Conservation (phyloP, 2,329 filamentous ascomycete genomes). For the Amauroascus verrucosus region DNA sequence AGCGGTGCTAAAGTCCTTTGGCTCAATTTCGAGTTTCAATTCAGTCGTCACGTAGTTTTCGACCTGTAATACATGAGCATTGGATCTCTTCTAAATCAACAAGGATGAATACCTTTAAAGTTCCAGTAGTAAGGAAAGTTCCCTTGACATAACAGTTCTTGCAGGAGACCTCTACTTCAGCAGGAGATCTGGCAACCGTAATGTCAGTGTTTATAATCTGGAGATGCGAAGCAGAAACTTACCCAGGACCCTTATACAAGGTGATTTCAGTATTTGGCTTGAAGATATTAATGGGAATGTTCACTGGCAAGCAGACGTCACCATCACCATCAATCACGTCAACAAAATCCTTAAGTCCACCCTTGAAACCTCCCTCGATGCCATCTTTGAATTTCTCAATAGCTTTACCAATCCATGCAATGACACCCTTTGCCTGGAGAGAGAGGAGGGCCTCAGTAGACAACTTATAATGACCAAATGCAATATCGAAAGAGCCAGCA, state of each 20-base stretch:
- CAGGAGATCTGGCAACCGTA: constrained; percentile 5
- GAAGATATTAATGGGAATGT: constrained; percentile 19
- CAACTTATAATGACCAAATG: constrained; percentile 18
- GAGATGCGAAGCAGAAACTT: not conserved
- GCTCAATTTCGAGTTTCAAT: constrained; percentile 17
- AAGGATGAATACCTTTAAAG: constrained; percentile 18
- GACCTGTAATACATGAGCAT: constrained; percentile 13
- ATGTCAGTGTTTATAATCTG: not conserved
- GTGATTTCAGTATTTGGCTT: constrained; percentile 15
- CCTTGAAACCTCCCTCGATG: constrained; percentile 10
- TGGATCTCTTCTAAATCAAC: not conserved
- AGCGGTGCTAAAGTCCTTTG: constrained; percentile 17
- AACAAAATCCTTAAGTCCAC: constrained; percentile 13
- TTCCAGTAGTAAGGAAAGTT: constrained; percentile 20
- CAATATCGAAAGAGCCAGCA: constrained; percentile 20
- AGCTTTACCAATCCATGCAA: constrained; percentile 11
- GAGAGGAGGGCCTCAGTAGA: not conserved
- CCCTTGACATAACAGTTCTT: constrained; percentile 22
- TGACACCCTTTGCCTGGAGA: constrained; percentile 4
- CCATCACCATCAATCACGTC: constrained; percentile 10
- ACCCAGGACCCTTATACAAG: constrained; percentile 18
- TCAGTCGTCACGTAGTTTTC: constrained; percentile 15
- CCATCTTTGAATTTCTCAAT: constrained; percentile 14
- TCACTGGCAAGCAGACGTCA: constrained; percentile 16
- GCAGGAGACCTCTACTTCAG: constrained; percentile 19